Percentiles rank a stretch among this genome's conserved stretches.
phyloP scores from a whole-genome alignment of 1,284 basidiomycete species.

The Ustilago sp. region DNA sequence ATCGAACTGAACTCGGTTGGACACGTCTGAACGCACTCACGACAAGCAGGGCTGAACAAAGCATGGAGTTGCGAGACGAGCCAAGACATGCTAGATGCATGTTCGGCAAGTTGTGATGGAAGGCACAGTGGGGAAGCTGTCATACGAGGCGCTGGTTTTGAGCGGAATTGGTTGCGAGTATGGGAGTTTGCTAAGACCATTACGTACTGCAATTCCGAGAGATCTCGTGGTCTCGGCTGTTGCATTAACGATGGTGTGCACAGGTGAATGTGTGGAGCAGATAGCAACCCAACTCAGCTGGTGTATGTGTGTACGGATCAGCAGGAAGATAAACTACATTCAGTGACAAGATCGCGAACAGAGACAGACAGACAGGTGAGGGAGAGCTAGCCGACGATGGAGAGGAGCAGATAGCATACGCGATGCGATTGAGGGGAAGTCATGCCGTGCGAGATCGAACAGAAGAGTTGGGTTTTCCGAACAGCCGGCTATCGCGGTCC shows the following conservation, averaged over 20 bases:
- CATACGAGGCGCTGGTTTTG: background rate
- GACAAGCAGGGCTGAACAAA: background rate
- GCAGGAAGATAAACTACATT: conserved; percentile 11
- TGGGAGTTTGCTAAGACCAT: background rate
- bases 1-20: background rate
- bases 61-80: background rate
- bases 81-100: background rate
- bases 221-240: background rate
- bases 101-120: background rate
- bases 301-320: conserved; percentile 8
- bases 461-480: conserved; percentile 3
- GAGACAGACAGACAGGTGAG: background rate
- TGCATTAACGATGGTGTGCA: background rate
- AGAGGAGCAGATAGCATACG: background rate
- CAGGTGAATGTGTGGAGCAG: background rate
- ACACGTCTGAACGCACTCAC: background rate
- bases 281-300: background rate
- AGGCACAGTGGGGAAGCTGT: background rate
- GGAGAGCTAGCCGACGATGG: background rate
- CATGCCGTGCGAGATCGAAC: background rate
- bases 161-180: background rate
- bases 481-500: conserved; percentile 9
- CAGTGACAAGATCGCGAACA: background rate
- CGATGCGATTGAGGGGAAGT: background rate
- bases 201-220: background rate